Evolutionary conservation across 192 early-diverging fungal species (phyloP), one percentile per base, ranked within the genome.

Genomic region (Rhizoclosmatium globosum): DNA sequence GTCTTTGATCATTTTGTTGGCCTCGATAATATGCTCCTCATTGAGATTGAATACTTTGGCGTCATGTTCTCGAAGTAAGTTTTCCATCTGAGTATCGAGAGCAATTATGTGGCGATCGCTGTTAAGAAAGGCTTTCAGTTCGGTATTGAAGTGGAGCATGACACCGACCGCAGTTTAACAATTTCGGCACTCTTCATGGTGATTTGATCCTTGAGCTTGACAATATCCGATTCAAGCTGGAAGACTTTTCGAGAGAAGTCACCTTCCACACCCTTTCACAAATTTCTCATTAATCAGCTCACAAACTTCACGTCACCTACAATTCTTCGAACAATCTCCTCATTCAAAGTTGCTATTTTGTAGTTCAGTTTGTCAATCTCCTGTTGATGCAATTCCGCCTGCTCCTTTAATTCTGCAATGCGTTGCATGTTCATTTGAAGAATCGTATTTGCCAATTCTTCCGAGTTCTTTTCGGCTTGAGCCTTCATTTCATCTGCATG

Each of bases 1-100:
- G 38, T 90, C 89, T 53, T 48, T 38, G 9, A 90, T 75, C 89
- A 90, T 90, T 15, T 72, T 74, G 62, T 87, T 70, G 0, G 81
- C 76, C 77, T 90, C 88, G 19, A 71, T 38, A 13, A 90, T 58
- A 65, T 90, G 89, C 39, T 79, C 79, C 45, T 86, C 85, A 65
- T 87, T 82, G 23, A 84, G 19, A 13, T 74, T 48, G 47, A 68
- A 58, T 4, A 85, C 64, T 41, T 84, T 79, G 41, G 70, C 68
- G 56, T 82, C 66, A 47, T 81, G 60, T 44, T 83, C 67, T 7
- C 44, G 41, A 23, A 57, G 65, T 1, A 83, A 43, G 11, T 81
- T 41, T 19, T 75, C 72, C 44, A 73, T 64, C 3, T 66, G 77
- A 2, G 38, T 61, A 15, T 82, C 76, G 15, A 85, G 71, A 13